Evolutionary conservation across 495 filamentous ascomycete genomes (phyloP).

Genomic region (Annulohypoxylon maeteangense): DNA sequence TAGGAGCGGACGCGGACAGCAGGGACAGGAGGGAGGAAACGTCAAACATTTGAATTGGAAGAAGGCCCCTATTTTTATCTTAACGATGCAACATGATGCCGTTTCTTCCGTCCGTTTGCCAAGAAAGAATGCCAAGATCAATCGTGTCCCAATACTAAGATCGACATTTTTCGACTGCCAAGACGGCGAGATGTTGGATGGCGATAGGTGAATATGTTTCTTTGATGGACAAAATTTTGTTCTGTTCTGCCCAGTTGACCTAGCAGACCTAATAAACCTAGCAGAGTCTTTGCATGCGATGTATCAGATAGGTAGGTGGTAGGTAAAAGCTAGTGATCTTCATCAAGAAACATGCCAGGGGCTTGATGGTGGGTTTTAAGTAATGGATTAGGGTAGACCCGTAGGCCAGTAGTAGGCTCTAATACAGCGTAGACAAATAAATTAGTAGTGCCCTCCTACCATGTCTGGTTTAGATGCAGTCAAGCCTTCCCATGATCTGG

Average conservation of each 20-base stretch:
- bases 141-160: slow-evolving; percentile 40
- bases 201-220: slow-evolving; percentile 20
- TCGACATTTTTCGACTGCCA: slow-evolving; percentile 35
- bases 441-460: background rate
- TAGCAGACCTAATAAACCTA: background rate
- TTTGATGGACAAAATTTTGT: slow-evolving; percentile 10
- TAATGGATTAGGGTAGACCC: background rate
- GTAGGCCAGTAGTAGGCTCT: background rate
- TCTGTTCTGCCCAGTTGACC: background rate
- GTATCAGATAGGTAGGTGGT: slow-evolving; percentile 23
- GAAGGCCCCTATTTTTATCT: slow-evolving; percentile 42
- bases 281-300: background rate
- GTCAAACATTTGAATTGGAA: slow-evolving; percentile 32
- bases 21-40: slow-evolving; percentile 23
- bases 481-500: background rate
- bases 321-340: slow-evolving; percentile 5
- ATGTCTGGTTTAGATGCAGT: no score
- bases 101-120: slow-evolving; percentile 43
- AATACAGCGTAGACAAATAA: background rate
- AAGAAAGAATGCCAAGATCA: slow-evolving; percentile 41
- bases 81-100: slow-evolving; percentile 40
- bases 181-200: slow-evolving; percentile 31
- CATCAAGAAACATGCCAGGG: slow-evolving; percentile 5
- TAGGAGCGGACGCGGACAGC: slow-evolving; percentile 10
- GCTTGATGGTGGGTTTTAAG: background rate